Conservation (phyloP, 345 rosid genomes). For the Eutrema heterophyllum region DNA sequence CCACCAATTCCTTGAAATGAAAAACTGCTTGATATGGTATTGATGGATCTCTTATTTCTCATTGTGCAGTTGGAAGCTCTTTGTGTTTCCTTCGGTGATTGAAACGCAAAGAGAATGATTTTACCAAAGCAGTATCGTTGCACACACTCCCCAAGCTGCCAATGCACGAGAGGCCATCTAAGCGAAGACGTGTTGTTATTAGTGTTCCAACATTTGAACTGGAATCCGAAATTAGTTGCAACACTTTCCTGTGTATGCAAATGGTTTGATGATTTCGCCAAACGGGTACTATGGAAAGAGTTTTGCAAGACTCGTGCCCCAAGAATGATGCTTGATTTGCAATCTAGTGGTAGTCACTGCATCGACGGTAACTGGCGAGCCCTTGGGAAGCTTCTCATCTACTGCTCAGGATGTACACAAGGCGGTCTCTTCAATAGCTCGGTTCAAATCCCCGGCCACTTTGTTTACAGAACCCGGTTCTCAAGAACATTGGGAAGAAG, state of each 20-base stretch:
- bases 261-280: conserved; percentile 97
- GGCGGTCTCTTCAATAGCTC: conserved; percentile 65
- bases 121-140: conserved; percentile 90
- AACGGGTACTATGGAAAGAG: conserved; percentile 93
- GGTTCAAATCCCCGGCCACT: conserved; percentile 82
- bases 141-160: conserved; percentile 88
- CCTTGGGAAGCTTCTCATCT: conserved; percentile 88
- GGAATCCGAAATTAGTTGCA: conserved; percentile 93
- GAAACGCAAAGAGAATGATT: conserved; percentile 41
- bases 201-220: conserved; percentile 80
- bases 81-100: conserved; percentile 9
- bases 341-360: conserved; percentile 87
- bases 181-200: conserved; percentile 73
- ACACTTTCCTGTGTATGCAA: conserved; percentile 77
- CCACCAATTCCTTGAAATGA: neutral
- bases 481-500: conserved; percentile 91
- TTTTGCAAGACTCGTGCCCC: conserved; percentile 93
- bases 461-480: conserved; percentile 84
- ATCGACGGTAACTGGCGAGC: conserved; percentile 98
- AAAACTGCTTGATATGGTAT: neutral
- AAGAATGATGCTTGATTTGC: conserved; percentile 89
- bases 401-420: conserved; percentile 79
- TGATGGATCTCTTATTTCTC: neutral
- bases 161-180: conserved; percentile 84
- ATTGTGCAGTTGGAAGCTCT: neutral